Evolutionary conservation across 1,284 basidiomycete species (phyloP).

Genomic region (Ganoderma meredithae): DNA sequence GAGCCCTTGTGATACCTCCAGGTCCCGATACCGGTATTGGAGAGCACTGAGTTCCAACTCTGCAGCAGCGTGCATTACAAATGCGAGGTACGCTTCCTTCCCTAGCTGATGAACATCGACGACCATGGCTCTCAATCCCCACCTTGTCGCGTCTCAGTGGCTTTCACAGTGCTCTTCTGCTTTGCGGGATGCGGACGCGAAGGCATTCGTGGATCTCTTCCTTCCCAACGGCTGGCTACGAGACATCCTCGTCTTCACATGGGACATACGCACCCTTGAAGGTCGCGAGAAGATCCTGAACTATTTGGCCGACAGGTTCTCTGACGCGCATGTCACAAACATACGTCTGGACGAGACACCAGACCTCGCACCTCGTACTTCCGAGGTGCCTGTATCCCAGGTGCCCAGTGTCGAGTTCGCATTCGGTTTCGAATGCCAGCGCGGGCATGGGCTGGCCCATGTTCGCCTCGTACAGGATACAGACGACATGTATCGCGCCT

Average conservation of each 20-base stretch:
- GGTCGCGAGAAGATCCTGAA: slow-evolving; percentile 47
- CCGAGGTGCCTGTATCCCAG: slow-evolving; percentile 25
- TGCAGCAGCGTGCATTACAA: not conserved
- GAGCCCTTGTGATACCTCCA: not conserved
- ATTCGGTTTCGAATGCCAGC: slow-evolving; percentile 51
- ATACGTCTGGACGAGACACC: slow-evolving; percentile 41
- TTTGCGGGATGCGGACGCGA: slow-evolving; percentile 43
- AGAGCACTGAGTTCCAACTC: not conserved
- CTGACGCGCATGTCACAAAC: slow-evolving; percentile 35
- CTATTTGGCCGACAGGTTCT: slow-evolving; percentile 49
- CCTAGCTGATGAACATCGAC: not conserved
- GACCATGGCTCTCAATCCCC: slow-evolving; percentile 21
- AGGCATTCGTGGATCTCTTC: slow-evolving; percentile 46
- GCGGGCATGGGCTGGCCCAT: slow-evolving; percentile 48
- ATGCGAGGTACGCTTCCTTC: not conserved
- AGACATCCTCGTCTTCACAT: slow-evolving; percentile 68
- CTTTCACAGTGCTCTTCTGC: slow-evolving; percentile 49
- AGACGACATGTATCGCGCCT: slow-evolving; percentile 30
- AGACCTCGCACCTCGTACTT: slow-evolving; percentile 38
- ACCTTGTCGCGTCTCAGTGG: slow-evolving; percentile 51
- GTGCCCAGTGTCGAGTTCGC: slow-evolving; percentile 35
- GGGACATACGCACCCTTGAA: slow-evolving; percentile 67
- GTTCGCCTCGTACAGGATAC: slow-evolving; percentile 41
- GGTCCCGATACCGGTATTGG: not conserved
- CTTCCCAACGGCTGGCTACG: slow-evolving; percentile 57